A percentile compares a stretch with the other conserved stretches of the same genome.
phyloP scores from a whole-genome alignment of 768 basidiomycete genomes.

The Fomitopsis pulvina region DNA sequence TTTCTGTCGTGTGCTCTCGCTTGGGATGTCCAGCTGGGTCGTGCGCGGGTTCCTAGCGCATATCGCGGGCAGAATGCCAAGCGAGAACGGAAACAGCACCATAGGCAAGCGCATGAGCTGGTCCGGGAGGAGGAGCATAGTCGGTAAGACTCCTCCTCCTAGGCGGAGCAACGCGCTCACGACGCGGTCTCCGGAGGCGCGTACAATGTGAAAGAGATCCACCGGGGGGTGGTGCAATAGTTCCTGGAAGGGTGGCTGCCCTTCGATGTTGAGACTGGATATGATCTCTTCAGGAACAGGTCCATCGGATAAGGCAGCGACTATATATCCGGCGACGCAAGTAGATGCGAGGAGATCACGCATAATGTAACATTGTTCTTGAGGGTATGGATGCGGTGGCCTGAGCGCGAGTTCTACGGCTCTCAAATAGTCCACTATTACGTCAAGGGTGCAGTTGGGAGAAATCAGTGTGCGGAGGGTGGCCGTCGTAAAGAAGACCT shows the following conservation, averaged over 20 bases:
- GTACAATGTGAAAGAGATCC: conserved; percentile 30
- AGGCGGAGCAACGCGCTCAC: conserved; percentile 27
- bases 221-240: conserved; percentile 27
- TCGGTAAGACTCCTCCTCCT: conserved; percentile 34
- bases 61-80: conserved; percentile 29
- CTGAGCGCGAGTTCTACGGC: conserved; percentile 38
- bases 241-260: conserved; percentile 16
- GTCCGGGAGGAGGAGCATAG: conserved; percentile 35
- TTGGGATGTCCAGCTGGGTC: conserved; percentile 7
- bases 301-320: conserved; percentile 21
- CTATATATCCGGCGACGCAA: conserved; percentile 29
- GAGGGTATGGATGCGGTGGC: conserved; percentile 18
- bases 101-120: conserved; percentile 29
- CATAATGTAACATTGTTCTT: conserved; percentile 22
- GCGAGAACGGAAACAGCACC: conserved; percentile 30
- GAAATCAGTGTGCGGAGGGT: conserved; percentile 28
- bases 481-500: conserved; percentile 36
- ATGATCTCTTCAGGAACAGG: conserved; percentile 18
- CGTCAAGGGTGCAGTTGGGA: conserved; percentile 22
- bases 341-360: conserved; percentile 34
- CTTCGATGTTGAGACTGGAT: conserved; percentile 16
- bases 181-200: conserved; percentile 27
- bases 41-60: conserved; percentile 14
- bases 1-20: conserved; percentile 18
- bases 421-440: conserved; percentile 32